These are phyloP conservation scores for Rosa lucieae DNA, from an alignment of 306 rosid genomes.

Conservation along the genomic window DNA sequence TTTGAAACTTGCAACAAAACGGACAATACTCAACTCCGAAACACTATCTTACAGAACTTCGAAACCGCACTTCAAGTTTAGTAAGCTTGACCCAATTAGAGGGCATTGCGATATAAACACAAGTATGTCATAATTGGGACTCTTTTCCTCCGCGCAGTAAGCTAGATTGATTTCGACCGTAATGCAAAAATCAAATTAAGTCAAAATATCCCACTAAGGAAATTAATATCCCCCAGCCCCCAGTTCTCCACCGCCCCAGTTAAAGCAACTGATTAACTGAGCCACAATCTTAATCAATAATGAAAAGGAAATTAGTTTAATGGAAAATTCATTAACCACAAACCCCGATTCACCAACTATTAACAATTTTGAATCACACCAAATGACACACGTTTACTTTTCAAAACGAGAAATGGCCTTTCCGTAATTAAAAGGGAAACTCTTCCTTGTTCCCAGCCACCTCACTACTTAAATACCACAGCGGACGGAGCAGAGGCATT, in stretches of 20 bases:
- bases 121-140: background rate
- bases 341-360: background rate
- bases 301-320: background rate
- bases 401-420: constrained; percentile 23
- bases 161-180: background rate
- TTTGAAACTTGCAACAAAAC: background rate
- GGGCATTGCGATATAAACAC: background rate
- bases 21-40: too few species aligned
- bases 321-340: background rate
- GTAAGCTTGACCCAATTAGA: too few species aligned
- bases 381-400: constrained; percentile 29
- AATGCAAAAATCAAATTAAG: background rate
- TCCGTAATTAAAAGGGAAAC: constrained; percentile 22
- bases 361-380: constrained; percentile 2
- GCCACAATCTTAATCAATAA: background rate
- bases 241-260: background rate
- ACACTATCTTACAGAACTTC: too few species aligned
- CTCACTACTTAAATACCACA: constrained; percentile 29
- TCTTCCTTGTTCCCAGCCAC: background rate
- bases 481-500: background rate
- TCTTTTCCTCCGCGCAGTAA: background rate
- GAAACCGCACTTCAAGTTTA: background rate
- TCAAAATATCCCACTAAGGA: constrained; percentile 7
- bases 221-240: background rate
- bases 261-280: background rate